phyloP scores from a whole-genome alignment of 2,329 filamentous ascomycete genomes.

The Graphiopsis chlorocephala region DNA sequence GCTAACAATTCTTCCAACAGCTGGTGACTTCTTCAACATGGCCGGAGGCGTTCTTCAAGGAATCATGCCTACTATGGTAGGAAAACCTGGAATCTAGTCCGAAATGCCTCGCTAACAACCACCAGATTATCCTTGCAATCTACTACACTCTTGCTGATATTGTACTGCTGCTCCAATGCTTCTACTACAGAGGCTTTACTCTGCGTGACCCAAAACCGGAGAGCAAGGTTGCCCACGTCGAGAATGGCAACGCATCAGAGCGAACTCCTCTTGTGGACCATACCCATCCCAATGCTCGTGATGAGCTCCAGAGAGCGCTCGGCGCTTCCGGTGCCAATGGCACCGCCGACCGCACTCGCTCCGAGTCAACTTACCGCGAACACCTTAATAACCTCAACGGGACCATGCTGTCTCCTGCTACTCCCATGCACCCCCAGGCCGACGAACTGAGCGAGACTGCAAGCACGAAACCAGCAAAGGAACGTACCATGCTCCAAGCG shows the following conservation, averaged over 20 bases:
- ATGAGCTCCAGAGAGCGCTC: slow-evolving; percentile 22
- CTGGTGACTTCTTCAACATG: slow-evolving; percentile 95
- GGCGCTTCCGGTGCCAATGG: slow-evolving; percentile 26
- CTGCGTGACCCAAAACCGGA: slow-evolving; percentile 69
- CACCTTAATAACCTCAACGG: slow-evolving; percentile 59
- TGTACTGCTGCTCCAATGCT: slow-evolving; percentile 82
- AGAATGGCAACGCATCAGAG: slow-evolving; percentile 31
- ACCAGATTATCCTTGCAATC: slow-evolving; percentile 77
- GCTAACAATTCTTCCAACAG: slow-evolving; percentile 22
- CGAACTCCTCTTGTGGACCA: slow-evolving; percentile 36
- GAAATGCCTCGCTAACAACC: not conserved
- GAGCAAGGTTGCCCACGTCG: slow-evolving; percentile 21
- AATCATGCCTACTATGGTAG: slow-evolving; percentile 86
- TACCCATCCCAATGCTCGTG: slow-evolving; percentile 30
- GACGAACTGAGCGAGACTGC: slow-evolving; percentile 32
- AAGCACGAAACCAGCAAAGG: slow-evolving; percentile 39
- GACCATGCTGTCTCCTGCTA: slow-evolving; percentile 74
- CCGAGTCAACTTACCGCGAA: slow-evolving; percentile 43
- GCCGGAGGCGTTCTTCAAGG: slow-evolving; percentile 87
- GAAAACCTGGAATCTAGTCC: too few relatives aligned
- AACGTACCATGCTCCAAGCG: slow-evolving; percentile 45
- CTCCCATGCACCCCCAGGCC: slow-evolving; percentile 66
- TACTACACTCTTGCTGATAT: slow-evolving; percentile 93
- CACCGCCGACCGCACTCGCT: slow-evolving; percentile 28
- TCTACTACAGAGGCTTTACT: slow-evolving; percentile 87